These are phyloP conservation scores for Exophiala bonariae DNA, from an alignment of 2,329 filamentous ascomycete genomes.

Conservation along the genomic window DNA sequence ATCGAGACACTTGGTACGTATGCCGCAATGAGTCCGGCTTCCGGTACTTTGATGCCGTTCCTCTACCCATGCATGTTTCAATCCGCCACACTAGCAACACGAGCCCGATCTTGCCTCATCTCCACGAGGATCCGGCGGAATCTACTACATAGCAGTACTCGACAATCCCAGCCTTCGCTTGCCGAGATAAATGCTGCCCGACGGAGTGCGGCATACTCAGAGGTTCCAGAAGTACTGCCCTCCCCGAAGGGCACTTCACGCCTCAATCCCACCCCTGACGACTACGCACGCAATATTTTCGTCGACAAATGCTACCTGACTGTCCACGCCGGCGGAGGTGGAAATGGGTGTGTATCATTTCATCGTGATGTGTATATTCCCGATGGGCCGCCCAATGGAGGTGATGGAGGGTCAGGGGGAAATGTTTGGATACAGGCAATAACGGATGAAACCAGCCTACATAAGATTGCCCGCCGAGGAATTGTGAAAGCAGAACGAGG, in stretches of 20 bases:
- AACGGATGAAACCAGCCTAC: slow-evolving; percentile 84
- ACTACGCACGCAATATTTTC: slow-evolving; percentile 81
- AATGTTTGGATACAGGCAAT: slow-evolving; percentile 94
- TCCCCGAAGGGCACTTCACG: slow-evolving; percentile 39
- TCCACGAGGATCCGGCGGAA: slow-evolving; percentile 19
- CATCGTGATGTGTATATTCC: slow-evolving; percentile 85
- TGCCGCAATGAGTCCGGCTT: slow-evolving; percentile 16
- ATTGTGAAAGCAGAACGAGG: slow-evolving; percentile 53
- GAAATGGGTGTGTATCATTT: slow-evolving; percentile 93
- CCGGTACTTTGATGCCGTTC: slow-evolving; percentile 33
- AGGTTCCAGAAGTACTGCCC: slow-evolving; percentile 22
- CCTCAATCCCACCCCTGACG: slow-evolving; percentile 78
- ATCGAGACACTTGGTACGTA: too few species aligned
- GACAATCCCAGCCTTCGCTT: slow-evolving; percentile 2
- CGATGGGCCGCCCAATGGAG: slow-evolving; percentile 89
- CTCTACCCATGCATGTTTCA: slow-evolving; percentile 34
- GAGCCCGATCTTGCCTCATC: slow-evolving; percentile 11
- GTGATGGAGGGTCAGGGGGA: slow-evolving; percentile 88
- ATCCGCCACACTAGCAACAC: slow-evolving; percentile 18
- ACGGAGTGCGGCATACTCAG: slow-evolving; percentile 14
- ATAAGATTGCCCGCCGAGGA: slow-evolving; percentile 80
- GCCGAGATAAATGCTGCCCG: slow-evolving; percentile 25
- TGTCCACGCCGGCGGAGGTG: slow-evolving; percentile 76
- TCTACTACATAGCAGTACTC: slow-evolving; percentile 7
- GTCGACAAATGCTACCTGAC: slow-evolving; percentile 80